phyloP scores from a whole-genome alignment of 2,329 filamentous ascomycete genomes.

The Teratosphaeria zuluensis region DNA sequence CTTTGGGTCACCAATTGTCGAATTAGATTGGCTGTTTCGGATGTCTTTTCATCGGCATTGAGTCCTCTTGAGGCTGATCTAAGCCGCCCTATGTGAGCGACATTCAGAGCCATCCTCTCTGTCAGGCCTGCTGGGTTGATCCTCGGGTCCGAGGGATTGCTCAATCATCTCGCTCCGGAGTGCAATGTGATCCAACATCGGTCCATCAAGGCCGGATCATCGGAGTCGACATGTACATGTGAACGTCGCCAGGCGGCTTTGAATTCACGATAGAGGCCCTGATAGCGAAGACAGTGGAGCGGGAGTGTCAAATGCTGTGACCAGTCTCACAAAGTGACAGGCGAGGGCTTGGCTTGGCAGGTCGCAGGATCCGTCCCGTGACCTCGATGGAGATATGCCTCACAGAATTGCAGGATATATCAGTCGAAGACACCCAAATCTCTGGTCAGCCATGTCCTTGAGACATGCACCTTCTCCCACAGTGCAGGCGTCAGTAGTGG shows the following conservation, averaged over 20 bases:
- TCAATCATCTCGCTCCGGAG: constrained; percentile 7
- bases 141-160: background rate
- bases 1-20: constrained; percentile 9
- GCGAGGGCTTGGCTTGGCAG: background rate
- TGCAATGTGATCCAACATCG: background rate
- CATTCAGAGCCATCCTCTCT: constrained; percentile 16
- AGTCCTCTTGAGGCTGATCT: constrained; percentile 20
- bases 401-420: background rate
- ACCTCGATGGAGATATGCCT: background rate
- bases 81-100: constrained; percentile 13
- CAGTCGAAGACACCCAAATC: background rate
- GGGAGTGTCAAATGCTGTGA: background rate
- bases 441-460: background rate
- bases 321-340: background rate
- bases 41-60: constrained; percentile 16
- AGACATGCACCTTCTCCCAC: background rate
- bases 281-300: background rate
- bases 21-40: constrained; percentile 15
- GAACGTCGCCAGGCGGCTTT: background rate
- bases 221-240: background rate
- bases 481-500: background rate
- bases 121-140: constrained; percentile 2
- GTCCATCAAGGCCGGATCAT: background rate
- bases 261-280: background rate
- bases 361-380: background rate